Percentiles rank a stretch among this genome's conserved stretches.
Evolutionary conservation across 495 filamentous ascomycete species (phyloP).

Genomic region (Podospora anserina): DNA sequence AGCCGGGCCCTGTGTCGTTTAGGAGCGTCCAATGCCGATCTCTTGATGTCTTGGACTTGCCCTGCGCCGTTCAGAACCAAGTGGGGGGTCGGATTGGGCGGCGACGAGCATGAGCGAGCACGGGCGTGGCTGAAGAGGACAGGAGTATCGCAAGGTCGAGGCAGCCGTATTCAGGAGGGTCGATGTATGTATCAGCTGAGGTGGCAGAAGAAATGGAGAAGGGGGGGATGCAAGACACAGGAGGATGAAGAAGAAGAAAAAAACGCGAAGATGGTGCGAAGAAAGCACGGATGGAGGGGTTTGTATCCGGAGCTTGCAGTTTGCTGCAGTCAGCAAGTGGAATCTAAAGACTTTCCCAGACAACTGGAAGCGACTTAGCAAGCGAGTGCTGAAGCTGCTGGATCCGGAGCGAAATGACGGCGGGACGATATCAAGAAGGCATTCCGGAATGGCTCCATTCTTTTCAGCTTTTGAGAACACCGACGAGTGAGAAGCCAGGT

Average conservation of each 20-base stretch:
- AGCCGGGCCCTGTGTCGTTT: not conserved
- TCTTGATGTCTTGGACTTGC: not conserved
- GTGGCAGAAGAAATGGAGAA: not conserved
- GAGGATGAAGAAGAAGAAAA: constrained; percentile 7
- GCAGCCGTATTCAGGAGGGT: constrained; percentile 1
- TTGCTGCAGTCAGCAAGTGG: not conserved
- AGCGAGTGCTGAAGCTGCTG: not conserved
- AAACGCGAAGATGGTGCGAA: not conserved
- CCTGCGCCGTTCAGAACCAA: constrained; percentile 1
- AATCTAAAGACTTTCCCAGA: not conserved
- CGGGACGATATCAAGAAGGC: constrained; percentile 8
- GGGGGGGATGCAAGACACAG: not conserved
- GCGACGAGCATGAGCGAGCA: not conserved
- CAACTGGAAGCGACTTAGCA: not conserved
- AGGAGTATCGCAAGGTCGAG: not conserved
- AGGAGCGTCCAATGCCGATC: constrained; percentile 1
- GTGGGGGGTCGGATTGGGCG: not conserved
- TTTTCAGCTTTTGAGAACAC: not conserved
- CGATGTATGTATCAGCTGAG: not conserved
- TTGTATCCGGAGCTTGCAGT: constrained; percentile 1
- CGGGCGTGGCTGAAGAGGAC: not conserved
- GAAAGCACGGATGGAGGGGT: not conserved
- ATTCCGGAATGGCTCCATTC: constrained; percentile 8
- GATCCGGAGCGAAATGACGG: constrained; percentile 11
- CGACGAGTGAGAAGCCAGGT: not conserved